Conservation (phyloP, 1,284 basidiomycete species). For the Ganoderma sinense region DNA sequence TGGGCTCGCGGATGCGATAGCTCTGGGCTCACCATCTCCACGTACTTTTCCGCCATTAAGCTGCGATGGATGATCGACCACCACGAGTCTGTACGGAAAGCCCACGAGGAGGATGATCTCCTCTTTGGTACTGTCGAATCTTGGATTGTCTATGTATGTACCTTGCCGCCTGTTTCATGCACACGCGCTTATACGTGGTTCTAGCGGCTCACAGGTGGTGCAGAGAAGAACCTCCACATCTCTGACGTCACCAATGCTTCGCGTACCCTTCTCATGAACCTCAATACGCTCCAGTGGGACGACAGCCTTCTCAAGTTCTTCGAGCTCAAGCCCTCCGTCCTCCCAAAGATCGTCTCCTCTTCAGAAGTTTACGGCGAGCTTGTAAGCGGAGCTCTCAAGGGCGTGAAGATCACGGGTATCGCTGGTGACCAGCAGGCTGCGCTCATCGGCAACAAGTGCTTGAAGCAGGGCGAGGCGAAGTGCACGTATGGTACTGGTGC, state of each 20-base stretch:
- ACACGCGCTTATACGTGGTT: constrained; percentile 16
- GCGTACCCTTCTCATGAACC: constrained; percentile 91
- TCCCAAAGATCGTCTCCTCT: constrained; percentile 91
- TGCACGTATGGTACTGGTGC: constrained; percentile 97
- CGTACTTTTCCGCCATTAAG: constrained; percentile 97
- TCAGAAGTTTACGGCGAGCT: constrained; percentile 93
- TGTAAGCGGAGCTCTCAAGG: constrained; percentile 72
- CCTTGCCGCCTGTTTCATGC: constrained; percentile 18
- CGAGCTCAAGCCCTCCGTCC: constrained; percentile 76
- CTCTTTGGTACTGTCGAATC: constrained; percentile 96
- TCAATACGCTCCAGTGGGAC: constrained; percentile 87
- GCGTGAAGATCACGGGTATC: constrained; percentile 89
- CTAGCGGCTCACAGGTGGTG: constrained; percentile 87
- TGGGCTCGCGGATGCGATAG: constrained; percentile 44
- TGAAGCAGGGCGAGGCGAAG: constrained; percentile 87
- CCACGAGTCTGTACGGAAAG: constrained; percentile 79
- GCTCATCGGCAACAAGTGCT: constrained; percentile 95
- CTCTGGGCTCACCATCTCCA: constrained; percentile 93
- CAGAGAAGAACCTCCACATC: constrained; percentile 78
- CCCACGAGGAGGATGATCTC: constrained; percentile 85
- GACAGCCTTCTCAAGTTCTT: constrained; percentile 89
- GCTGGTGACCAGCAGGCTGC: constrained; percentile 98
- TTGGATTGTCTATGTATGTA: constrained; percentile 90
- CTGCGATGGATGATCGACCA: constrained; percentile 97
- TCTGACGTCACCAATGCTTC: constrained; percentile 98